phyloP scores from a whole-genome alignment of 768 basidiomycete species.

The Russula earlei region DNA sequence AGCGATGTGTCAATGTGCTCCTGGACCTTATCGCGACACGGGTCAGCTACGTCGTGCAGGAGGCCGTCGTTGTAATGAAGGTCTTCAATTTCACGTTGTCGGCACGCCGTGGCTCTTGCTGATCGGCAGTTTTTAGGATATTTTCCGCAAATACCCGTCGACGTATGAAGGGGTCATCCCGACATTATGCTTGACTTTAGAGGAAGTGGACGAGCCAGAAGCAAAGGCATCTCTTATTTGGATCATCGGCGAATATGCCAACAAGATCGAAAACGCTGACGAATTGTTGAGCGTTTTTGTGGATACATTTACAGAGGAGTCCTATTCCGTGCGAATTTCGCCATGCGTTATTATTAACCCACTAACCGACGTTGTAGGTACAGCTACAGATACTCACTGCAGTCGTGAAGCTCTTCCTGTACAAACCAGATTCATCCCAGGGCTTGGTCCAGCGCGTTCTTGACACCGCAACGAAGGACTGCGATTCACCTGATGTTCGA shows the following conservation, averaged over 20 bases:
- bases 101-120: background rate
- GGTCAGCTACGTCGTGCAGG: slow-evolving; percentile 96
- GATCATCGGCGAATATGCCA: slow-evolving; percentile 98
- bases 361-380: slow-evolving; percentile 21
- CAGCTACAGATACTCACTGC: slow-evolving; percentile 84
- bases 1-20: slow-evolving; percentile 89
- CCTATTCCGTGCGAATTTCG: slow-evolving; percentile 60
- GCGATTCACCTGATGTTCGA: slow-evolving; percentile 92
- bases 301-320: slow-evolving; percentile 88
- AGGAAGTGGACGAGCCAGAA: slow-evolving; percentile 96
- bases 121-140: slow-evolving; percentile 50
- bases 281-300: slow-evolving; percentile 87
- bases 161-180: slow-evolving; percentile 97
- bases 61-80: slow-evolving; percentile 99
- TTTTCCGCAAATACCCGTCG: slow-evolving; percentile 94
- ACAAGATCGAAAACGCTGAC: slow-evolving; percentile 87
- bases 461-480: slow-evolving; percentile 92
- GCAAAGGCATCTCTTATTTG: slow-evolving; percentile 97
- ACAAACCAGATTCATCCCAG: slow-evolving; percentile 89
- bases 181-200: slow-evolving; percentile 86
- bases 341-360: background rate
- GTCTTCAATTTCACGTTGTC: slow-evolving; percentile 32
- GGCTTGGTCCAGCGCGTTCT: slow-evolving; percentile 86
- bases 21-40: slow-evolving; percentile 88
- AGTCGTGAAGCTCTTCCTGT: slow-evolving; percentile 93